These are phyloP conservation scores for Candida sonorensis DNA, from an alignment of 805 yeast genomes.

Conservation along the genomic window DNA sequence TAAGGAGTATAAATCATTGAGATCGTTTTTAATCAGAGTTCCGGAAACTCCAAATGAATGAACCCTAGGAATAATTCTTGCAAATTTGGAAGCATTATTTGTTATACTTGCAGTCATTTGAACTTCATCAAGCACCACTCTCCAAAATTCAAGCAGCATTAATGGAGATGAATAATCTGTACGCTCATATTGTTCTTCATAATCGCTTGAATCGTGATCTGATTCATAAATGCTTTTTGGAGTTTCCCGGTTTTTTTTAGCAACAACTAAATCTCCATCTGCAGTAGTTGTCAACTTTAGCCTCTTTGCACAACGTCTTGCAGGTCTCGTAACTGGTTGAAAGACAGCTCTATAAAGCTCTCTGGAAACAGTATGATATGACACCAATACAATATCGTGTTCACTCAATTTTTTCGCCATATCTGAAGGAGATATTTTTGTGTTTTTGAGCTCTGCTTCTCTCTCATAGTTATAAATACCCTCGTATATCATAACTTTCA, in stretches of 20 bases:
- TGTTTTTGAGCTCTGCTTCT: slow-evolving; percentile 24
- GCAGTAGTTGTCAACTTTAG: slow-evolving; percentile 6
- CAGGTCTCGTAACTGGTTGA: slow-evolving; percentile 49
- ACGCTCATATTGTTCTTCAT: slow-evolving; percentile 18
- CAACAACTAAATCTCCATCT: slow-evolving; percentile 2
- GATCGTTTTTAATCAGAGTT: slow-evolving; percentile 70
- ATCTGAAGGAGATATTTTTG: slow-evolving; percentile 18
- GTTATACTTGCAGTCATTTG: slow-evolving; percentile 80
- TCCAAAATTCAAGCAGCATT: slow-evolving; percentile 77
- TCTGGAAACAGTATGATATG: slow-evolving; percentile 61
- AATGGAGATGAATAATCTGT: slow-evolving; percentile 74
- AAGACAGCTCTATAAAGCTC: slow-evolving; percentile 79
- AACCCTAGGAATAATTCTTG: slow-evolving; percentile 69
- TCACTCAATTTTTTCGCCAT: slow-evolving; percentile 50
- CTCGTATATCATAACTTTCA: slow-evolving; percentile 56
- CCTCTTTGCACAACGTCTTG: slow-evolving; percentile 32
- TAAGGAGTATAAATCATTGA: slow-evolving; percentile 65
- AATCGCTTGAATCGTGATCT: no score
- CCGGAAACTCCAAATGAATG: slow-evolving; percentile 99
- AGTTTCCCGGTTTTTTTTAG: no score
- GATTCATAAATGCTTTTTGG: no score
- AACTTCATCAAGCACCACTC: slow-evolving; percentile 88
- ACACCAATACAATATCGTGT: slow-evolving; percentile 74
- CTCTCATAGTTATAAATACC: slow-evolving; percentile 39
- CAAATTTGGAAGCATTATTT: slow-evolving; percentile 74